Base-by-base conservation (phyloP, 305 asterid species). In the Fraxinus xanthoxyloides region DNA sequence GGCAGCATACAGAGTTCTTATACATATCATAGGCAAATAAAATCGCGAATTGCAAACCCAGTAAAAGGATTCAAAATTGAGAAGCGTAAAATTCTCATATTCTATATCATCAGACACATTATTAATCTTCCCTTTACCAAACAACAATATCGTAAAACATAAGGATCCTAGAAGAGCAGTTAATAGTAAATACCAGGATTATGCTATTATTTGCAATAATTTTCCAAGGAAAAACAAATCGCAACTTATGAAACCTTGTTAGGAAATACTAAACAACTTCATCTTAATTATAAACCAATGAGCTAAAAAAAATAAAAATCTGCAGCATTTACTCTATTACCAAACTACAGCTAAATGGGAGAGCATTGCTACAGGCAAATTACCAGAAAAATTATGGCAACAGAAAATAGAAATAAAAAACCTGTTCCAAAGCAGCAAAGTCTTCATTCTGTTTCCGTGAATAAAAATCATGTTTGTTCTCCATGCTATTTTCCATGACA, bases 401-500 rank as follows among this genome's bases (percentile, higher is more conserved):
- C 76, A 81, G 83, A 78, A 79, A 69, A 69, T 75, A 78, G 85
- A 38, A 63, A 79, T 82, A 80, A 84, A 79, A 75, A 84, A 97
- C 99, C 99, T 97, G 98, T 89, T 97, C 99, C 81, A 97, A 83
- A 38, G 97, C 97, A 85, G 94, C 92, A 88, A 97, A 97, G 85
- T 93, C 98, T 82, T 97, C 98, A 72, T 95, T 90, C 87, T 93
- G 97, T 89, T 92, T 94, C 86, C 82, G 93, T 4, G 92, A 81
- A 85, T 90, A 85, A 72, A 89, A 87, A 32, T 83, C 87, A 24
- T 88, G 86, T 81, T 85, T 90, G 82, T 77, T 69, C 75, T 15
- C 75, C 40, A 69, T n/a, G 40, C 40, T 69, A 69, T 69, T 88
- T 69, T 87, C 94, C 15, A 69, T 77, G 23, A 75, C 86, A 85